Percentiles rank a stretch among this genome's conserved stretches.
Evolutionary conservation across 768 basidiomycete genomes (phyloP).

Genomic region (Tricholoma matsutake): DNA sequence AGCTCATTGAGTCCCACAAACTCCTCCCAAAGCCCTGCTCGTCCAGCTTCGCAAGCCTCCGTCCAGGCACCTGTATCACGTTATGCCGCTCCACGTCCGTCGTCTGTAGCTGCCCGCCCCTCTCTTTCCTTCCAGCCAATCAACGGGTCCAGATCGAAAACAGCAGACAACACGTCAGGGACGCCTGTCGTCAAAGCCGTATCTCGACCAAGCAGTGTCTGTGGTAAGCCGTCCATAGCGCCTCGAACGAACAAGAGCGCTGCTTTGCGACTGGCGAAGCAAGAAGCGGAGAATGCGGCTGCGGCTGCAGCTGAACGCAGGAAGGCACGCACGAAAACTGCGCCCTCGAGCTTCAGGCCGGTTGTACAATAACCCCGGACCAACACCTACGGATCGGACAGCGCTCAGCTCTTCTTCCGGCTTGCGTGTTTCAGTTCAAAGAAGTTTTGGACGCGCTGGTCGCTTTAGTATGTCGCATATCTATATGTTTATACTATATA

Average conservation of each 20-base stretch:
- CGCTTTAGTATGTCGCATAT: neutral
- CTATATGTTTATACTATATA: constrained; percentile 6
- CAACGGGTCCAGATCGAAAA: constrained; percentile 7
- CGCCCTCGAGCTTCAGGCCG: constrained; percentile 41
- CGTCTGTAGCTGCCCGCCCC: constrained; percentile 31
- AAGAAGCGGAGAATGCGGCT: constrained; percentile 47
- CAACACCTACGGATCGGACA: neutral
- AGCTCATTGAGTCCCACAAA: constrained; percentile 21
- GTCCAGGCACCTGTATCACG: constrained; percentile 10
- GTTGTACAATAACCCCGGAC: constrained; percentile 18
- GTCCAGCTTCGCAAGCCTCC: constrained; percentile 32
- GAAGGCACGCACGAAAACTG: constrained; percentile 30
- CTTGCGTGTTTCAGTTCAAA: neutral
- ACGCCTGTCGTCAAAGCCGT: constrained; percentile 23
- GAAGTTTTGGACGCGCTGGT: neutral
- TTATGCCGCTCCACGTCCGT: constrained; percentile 11
- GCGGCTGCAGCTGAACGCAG: constrained; percentile 41
- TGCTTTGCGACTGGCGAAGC: constrained; percentile 64
- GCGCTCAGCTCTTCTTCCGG: neutral
- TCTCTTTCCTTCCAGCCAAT: constrained; percentile 16
- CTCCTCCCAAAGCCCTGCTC: constrained; percentile 16
- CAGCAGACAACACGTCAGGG: constrained; percentile 5
- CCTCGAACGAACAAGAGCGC: constrained; percentile 79
- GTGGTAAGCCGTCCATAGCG: constrained; percentile 54
- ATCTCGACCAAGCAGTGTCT: constrained; percentile 56